These are phyloP conservation scores for Emmonsiellopsis sp. DNA, from an alignment of 2,329 filamentous ascomycete genomes.

Conservation along the genomic window DNA sequence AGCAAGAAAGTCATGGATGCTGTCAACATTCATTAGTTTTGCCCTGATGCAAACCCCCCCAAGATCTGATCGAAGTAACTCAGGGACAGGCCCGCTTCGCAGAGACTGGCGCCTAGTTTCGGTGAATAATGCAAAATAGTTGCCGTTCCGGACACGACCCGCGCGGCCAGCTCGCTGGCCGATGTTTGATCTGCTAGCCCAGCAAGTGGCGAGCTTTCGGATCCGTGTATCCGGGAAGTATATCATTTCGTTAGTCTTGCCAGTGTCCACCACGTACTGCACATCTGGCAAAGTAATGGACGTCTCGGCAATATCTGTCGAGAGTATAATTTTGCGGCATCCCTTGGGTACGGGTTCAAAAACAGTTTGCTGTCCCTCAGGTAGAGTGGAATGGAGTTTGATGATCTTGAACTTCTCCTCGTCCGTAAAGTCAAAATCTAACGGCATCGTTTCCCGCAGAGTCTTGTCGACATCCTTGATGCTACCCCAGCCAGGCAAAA, in stretches of 20 bases:
- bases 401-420: conserved; percentile 32
- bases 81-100: conserved; percentile 24
- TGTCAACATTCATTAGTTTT: conserved; percentile 29
- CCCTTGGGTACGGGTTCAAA: conserved; percentile 31
- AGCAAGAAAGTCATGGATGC: conserved; percentile 31
- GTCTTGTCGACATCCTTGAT: conserved; percentile 18
- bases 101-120: conserved; percentile 25
- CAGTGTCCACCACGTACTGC: conserved; percentile 40
- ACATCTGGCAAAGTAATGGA: conserved; percentile 45
- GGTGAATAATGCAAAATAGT: conserved; percentile 42
- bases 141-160: conserved; percentile 39
- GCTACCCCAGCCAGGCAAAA: conserved; percentile 39
- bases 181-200: conserved; percentile 40
- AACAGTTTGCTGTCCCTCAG: conserved; percentile 34
- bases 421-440: conserved; percentile 35
- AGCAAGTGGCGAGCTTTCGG: conserved; percentile 31
- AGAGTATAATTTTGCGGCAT: conserved; percentile 40
- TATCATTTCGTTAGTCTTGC: conserved; percentile 30
- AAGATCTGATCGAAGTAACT: conserved; percentile 36
- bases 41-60: conserved; percentile 36
- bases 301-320: conserved; percentile 44
- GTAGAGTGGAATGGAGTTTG: conserved; percentile 39
- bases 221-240: conserved; percentile 34
- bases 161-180: conserved; percentile 42
- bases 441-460: conserved; percentile 17